Evolutionary conservation across 2,329 filamentous ascomycete genomes (phyloP).

Genomic region (Cryphonectria japonica): DNA sequence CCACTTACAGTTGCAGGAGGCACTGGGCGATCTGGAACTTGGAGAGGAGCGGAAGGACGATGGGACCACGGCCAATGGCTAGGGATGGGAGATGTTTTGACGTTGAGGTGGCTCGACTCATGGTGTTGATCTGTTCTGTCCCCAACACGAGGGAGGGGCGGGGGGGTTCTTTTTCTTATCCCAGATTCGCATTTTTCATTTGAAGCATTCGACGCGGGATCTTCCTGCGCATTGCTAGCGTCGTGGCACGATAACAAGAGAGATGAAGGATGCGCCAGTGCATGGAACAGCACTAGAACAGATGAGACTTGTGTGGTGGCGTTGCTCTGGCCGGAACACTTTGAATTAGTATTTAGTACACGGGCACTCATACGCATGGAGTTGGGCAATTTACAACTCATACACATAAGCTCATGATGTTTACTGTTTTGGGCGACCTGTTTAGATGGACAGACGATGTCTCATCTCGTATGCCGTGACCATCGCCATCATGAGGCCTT

Average conservation of each 20-base stretch:
- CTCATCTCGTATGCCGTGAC: neutral
- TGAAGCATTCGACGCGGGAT: neutral
- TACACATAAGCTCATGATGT: neutral
- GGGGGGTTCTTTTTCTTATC: neutral
- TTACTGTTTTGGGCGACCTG: neutral
- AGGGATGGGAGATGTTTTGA: neutral
- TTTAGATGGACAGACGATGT: neutral
- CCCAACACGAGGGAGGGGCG: neutral
- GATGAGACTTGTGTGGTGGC: neutral
- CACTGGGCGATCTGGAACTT: neutral
- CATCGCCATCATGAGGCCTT: conserved; percentile 30
- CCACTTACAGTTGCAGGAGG: neutral
- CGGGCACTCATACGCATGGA: conserved; percentile 25
- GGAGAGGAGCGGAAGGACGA: neutral
- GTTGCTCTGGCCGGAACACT: neutral
- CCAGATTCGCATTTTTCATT: neutral
- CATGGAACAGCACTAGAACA: neutral
- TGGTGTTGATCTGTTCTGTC: neutral
- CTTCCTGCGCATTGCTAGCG: neutral
- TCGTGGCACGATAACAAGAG: neutral
- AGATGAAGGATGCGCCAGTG: neutral
- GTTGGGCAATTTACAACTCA: conserved; percentile 23
- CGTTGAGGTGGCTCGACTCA: neutral
- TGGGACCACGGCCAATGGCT: neutral
- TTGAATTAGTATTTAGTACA: conserved; percentile 9